Evolutionary conservation across 106 monocot genomes (phyloP).

Genomic region (Dendrobium officinale): DNA sequence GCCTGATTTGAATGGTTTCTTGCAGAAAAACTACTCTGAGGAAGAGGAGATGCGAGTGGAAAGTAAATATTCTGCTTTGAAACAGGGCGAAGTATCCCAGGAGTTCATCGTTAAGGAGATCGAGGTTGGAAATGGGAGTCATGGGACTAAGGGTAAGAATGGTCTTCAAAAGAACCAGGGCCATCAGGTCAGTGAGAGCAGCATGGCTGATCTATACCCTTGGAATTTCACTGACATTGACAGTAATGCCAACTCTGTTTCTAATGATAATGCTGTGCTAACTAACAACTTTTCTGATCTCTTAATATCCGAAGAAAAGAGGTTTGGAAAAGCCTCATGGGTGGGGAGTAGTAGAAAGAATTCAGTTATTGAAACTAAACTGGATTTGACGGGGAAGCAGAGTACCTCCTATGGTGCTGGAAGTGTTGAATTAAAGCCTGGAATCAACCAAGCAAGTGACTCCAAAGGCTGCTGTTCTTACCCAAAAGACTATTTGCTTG

Average conservation of each 20-base stretch:
- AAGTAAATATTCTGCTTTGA: conserved; percentile 6
- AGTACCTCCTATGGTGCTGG: conserved; percentile 18
- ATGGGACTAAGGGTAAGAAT: conserved; percentile 37
- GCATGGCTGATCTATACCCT: conserved; percentile 69
- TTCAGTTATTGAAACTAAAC: conserved; percentile 13
- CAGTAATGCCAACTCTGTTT: conserved; percentile 7
- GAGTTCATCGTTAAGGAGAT: conserved; percentile 97
- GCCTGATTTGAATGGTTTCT: conserved; percentile 29
- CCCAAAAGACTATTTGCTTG: conserved; percentile 19
- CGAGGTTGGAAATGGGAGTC: conserved; percentile 52
- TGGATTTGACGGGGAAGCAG: conserved; percentile 21
- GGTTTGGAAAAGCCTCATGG: conserved; percentile 9
- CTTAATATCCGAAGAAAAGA: conserved; percentile 44
- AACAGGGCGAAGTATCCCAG: conserved; percentile 28
- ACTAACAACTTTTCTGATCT: conserved; percentile 52
- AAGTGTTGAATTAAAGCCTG: conserved; percentile 13
- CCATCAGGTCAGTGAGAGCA: conserved; percentile 13
- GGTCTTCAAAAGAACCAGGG: conserved; percentile 12
- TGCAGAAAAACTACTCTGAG: conserved; percentile 21
- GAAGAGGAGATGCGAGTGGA: conserved; percentile 21
- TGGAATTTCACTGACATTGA: conserved; percentile 33
- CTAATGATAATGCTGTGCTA: conserved; percentile 6
- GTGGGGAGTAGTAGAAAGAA: conserved; percentile 31
- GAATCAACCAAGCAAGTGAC: conserved; percentile 10
- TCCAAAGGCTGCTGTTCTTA: conserved; percentile 16